Base-by-base conservation (phyloP, 345 rosid genomes). In the Citrus inodora region DNA sequence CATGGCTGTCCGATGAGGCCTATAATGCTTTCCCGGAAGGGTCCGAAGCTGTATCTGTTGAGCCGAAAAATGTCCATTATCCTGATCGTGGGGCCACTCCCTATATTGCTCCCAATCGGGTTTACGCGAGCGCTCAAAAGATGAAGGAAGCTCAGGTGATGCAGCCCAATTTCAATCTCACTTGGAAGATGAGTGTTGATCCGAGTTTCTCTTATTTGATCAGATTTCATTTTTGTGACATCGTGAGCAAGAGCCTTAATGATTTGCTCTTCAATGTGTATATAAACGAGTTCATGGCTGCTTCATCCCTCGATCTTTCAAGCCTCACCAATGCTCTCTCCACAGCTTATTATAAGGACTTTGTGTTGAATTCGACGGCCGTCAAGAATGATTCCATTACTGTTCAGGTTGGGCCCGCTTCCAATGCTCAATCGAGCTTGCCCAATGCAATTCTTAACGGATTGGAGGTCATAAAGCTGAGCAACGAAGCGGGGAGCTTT, bases 211-310 rank as follows among this genome's bases (percentile, higher is more conserved):
- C 88, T 16, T 93, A 95, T 82, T 75, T 91, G 80, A 79, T 92
- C 51, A 86, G 98, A 80, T 14, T 88, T 73, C 98, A 93, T 72
- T 95, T 95, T 75, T 91, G 98, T 81, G 97, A 95, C 85, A 88
- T 95, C 76, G 89, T 88, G 9, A 95, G 98, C 88, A 82, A 84
- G 79, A 83, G 86, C 69, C 89, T 86, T 11, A 85, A 91, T 68
- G 91, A 91, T 9, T 79, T 95, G 42, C 82, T 87, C 82, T 90
- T 93, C 85, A 86, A 89, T 14, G 88, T 93, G 35, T 93, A 82
- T 69, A 83, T 95, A 37, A 95, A 93, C 82, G 83, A 73, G 30
- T n/a, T 88, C 40, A 76, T 81, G 62, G 94, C 81, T 2, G 81
- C 79, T 2, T 82, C 87, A 0, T 71, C 79, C 42, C 87, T 93